phyloP scores from a whole-genome alignment of 75 land plant species.

The Picea sitchensis region DNA sequence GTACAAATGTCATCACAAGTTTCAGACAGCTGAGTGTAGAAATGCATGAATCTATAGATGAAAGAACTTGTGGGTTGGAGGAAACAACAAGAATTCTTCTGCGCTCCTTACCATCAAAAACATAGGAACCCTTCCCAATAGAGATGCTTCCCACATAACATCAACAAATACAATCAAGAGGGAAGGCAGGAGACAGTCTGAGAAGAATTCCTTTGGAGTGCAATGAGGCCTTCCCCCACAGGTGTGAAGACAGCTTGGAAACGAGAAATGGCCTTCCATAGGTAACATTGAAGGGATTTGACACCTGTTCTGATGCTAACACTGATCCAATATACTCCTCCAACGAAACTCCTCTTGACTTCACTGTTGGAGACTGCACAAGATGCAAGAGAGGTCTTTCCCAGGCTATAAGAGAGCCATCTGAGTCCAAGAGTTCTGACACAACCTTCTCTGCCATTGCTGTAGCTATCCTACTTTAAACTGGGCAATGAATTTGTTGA shows the following conservation, averaged over 20 bases:
- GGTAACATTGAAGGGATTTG: neutral
- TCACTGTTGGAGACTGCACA: constrained; percentile 6
- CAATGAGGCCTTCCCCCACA: constrained; percentile 9
- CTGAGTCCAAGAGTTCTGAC: neutral
- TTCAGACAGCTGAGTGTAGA: neutral
- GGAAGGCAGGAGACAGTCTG: neutral
- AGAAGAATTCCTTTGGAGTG: constrained; percentile 5
- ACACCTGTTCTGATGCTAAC: neutral
- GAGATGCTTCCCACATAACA: constrained; percentile 7
- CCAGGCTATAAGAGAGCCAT: constrained; percentile 6
- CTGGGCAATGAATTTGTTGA: neutral
- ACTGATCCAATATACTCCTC: constrained; percentile 11
- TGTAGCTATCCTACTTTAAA: neutral
- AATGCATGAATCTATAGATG: neutral
- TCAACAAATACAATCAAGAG: constrained; percentile 10
- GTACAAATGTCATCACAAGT: too few species aligned
- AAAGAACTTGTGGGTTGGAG: neutral
- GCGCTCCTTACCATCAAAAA: constrained; percentile 12
- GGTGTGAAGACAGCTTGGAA: constrained; percentile 7
- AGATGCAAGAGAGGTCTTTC: constrained; percentile 9
- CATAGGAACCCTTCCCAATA: constrained; percentile 9
- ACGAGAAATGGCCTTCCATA: constrained; percentile 9
- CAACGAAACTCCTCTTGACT: constrained; percentile 5
- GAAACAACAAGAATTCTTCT: constrained; percentile 11
- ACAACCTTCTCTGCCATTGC: constrained; percentile 3